These are phyloP conservation scores for Suillus spraguei DNA, from an alignment of 768 basidiomycete species.

Conservation along the genomic window DNA sequence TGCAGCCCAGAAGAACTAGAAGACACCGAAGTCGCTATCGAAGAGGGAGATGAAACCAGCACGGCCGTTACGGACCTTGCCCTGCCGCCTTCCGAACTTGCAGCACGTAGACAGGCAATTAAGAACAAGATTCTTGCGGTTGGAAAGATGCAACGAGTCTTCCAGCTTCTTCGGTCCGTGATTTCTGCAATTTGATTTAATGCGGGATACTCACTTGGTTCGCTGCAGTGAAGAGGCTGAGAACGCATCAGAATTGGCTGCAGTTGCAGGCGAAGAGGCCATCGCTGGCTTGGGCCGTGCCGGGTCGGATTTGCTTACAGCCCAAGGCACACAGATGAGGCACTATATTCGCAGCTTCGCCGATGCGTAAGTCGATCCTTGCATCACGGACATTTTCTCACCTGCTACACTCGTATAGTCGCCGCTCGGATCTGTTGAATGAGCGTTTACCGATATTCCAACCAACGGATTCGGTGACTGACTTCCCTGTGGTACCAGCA, in stretches of 20 bases:
- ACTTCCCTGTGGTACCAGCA: conserved; percentile 54
- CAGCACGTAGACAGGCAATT: conserved; percentile 72
- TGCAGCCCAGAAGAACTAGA: conserved; percentile 94
- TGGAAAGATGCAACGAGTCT: conserved; percentile 88
- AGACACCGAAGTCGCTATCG: conserved; percentile 47
- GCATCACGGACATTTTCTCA: background rate
- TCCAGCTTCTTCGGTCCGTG: conserved; percentile 82
- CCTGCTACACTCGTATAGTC: conserved; percentile 40
- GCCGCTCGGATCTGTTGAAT: conserved; percentile 71
- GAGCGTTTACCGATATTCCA: conserved; percentile 71
- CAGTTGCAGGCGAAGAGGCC: conserved; percentile 36
- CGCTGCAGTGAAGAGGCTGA: conserved; percentile 72
- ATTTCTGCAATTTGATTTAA: conserved; percentile 6
- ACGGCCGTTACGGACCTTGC: conserved; percentile 28
- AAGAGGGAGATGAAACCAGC: conserved; percentile 40
- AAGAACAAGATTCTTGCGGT: conserved; percentile 95
- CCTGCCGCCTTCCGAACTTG: conserved; percentile 43
- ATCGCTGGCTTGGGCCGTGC: conserved; percentile 29
- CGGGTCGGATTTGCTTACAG: conserved; percentile 59
- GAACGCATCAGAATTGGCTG: conserved; percentile 66
- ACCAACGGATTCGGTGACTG: conserved; percentile 26
- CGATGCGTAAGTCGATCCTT: conserved; percentile 58
- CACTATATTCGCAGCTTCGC: conserved; percentile 70
- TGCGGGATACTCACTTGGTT: conserved; percentile 1
- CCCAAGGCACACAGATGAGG: conserved; percentile 60